Percentiles rank a stretch among this genome's conserved stretches.
phyloP scores from a whole-genome alignment of 805 yeast genomes.

The Ogataea paradorogensis region DNA sequence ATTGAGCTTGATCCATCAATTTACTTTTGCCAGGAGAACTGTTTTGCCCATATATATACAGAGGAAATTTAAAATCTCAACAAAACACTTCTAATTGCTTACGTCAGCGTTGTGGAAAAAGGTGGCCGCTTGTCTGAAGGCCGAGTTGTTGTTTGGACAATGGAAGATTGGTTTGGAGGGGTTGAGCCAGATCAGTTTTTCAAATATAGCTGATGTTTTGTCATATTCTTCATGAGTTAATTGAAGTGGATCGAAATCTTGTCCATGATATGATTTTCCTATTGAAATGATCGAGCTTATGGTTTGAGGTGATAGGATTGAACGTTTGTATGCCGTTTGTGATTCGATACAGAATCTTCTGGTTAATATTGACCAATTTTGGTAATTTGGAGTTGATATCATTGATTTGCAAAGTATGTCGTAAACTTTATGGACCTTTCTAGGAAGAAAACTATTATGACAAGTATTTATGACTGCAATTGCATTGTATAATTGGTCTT shows the following conservation, averaged over 20 bases:
- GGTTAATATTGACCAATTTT: slow-evolving; percentile 21
- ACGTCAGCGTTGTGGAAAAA: slow-evolving; percentile 4
- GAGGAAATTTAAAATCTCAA: neutral
- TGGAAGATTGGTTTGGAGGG: slow-evolving; percentile 12
- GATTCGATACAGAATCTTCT: slow-evolving; percentile 23
- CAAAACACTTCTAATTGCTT: neutral
- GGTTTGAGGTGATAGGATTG: slow-evolving; percentile 3
- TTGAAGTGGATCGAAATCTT: slow-evolving; percentile 6
- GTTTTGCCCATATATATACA: slow-evolving; percentile 10
- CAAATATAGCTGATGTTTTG: slow-evolving; percentile 7
- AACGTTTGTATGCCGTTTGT: slow-evolving; percentile 2
- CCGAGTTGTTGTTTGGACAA: slow-evolving; percentile 8
- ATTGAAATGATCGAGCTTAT: neutral
- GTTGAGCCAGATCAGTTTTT: slow-evolving; percentile 15
- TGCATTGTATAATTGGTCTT: slow-evolving; percentile 19
- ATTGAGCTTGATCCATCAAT: slow-evolving; percentile 22
- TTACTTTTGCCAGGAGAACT: neutral
- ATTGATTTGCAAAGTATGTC: slow-evolving; percentile 12
- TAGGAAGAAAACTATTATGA: slow-evolving; percentile 2
- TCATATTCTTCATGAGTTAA: slow-evolving; percentile 13
- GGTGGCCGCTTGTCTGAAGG: slow-evolving; percentile 14
- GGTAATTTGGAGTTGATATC: slow-evolving; percentile 9
- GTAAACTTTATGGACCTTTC: slow-evolving; percentile 18
- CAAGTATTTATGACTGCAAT: slow-evolving; percentile 23
- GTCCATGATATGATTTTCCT: slow-evolving; percentile 12